Percentiles rank a stretch among this genome's conserved stretches.
Evolutionary conservation across 768 basidiomycete genomes (phyloP).

Genomic region (Sporobolomyces pararoseus): DNA sequence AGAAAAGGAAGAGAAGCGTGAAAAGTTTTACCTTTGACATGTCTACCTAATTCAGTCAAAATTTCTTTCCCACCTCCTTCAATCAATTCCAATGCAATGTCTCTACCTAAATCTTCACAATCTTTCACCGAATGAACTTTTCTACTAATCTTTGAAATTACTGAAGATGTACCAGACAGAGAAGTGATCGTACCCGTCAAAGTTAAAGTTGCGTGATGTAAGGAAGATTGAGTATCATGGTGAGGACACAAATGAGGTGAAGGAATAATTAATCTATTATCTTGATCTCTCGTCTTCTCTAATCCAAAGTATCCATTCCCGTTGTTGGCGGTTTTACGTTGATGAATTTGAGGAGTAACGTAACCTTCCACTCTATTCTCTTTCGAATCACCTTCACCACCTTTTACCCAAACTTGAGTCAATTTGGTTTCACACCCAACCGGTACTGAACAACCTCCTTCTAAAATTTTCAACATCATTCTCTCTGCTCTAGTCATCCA

Average conservation of each 20-base stretch:
- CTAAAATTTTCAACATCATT: constrained; percentile 77
- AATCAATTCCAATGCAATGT: constrained; percentile 63
- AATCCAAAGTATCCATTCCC: constrained; percentile 10
- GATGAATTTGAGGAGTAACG: constrained; percentile 11
- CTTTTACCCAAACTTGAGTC: constrained; percentile 40
- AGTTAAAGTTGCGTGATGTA: constrained; percentile 52
- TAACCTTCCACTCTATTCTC: constrained; percentile 42
- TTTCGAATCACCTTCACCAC: constrained; percentile 47
- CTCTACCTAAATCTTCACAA: constrained; percentile 66
- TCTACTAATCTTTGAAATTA: constrained; percentile 62
- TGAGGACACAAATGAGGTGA: constrained; percentile 17
- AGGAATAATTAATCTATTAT: constrained; percentile 18
- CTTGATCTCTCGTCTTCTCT: neutral
- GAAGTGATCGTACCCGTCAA: constrained; percentile 81
- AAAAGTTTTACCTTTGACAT: constrained; percentile 32
- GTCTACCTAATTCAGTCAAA: constrained; percentile 70
- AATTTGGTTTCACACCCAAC: constrained; percentile 68
- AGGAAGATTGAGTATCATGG: constrained; percentile 5
- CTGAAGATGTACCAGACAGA: constrained; percentile 67
- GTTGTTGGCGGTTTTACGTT: neutral
- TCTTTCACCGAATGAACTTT: constrained; percentile 58
- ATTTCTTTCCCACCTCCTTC: constrained; percentile 71
- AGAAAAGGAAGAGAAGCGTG: neutral
- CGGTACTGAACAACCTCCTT: constrained; percentile 96
- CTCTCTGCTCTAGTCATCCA: constrained; percentile 80